Percentiles rank a stretch among this genome's conserved stretches.
phyloP scores from a whole-genome alignment of 1,284 basidiomycete species.

The Sporisorium reilianum region DNA sequence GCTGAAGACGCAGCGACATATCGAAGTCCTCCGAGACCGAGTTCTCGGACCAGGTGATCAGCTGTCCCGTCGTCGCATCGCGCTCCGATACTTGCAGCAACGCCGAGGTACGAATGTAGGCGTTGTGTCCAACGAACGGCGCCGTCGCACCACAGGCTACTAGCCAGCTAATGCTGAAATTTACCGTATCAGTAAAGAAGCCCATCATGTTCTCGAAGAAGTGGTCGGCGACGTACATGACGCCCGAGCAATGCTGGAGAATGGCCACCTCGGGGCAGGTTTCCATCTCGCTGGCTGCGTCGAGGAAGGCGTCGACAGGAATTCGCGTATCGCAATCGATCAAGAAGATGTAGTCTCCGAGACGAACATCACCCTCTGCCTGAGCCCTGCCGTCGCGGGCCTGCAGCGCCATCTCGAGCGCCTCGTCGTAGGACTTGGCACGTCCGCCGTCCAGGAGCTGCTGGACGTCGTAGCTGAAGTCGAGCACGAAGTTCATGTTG shows the following conservation, averaged over 20 bases:
- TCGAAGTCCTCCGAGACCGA: slow-evolving; percentile 88
- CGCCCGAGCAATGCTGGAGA: slow-evolving; percentile 82
- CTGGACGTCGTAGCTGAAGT: slow-evolving; percentile 83
- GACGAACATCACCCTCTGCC: slow-evolving; percentile 65
- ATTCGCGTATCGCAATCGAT: slow-evolving; percentile 83
- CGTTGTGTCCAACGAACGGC: slow-evolving; percentile 88
- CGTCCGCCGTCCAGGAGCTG: slow-evolving; percentile 74
- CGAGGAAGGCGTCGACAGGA: slow-evolving; percentile 84
- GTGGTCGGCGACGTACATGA: slow-evolving; percentile 86
- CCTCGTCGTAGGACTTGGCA: slow-evolving; percentile 31
- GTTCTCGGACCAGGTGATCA: slow-evolving; percentile 82
- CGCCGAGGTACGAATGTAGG: slow-evolving; percentile 86
- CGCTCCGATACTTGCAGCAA: slow-evolving; percentile 79
- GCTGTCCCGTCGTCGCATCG: slow-evolving; percentile 76
- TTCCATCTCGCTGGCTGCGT: slow-evolving; percentile 82
- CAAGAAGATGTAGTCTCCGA: slow-evolving; percentile 52
- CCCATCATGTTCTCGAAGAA: slow-evolving; percentile 89
- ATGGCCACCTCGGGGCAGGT: slow-evolving; percentile 82
- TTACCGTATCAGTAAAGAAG: slow-evolving; percentile 73
- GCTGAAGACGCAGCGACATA: slow-evolving; percentile 74
- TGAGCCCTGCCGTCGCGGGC: slow-evolving; percentile 52
- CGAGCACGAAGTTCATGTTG: slow-evolving; percentile 90
- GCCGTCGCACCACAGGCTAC: slow-evolving; percentile 70
- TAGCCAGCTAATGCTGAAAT: slow-evolving; percentile 70
- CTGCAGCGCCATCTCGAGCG: slow-evolving; percentile 71